Conservation (phyloP, 441 rosid genomes). For the Populus hybrid region DNA sequence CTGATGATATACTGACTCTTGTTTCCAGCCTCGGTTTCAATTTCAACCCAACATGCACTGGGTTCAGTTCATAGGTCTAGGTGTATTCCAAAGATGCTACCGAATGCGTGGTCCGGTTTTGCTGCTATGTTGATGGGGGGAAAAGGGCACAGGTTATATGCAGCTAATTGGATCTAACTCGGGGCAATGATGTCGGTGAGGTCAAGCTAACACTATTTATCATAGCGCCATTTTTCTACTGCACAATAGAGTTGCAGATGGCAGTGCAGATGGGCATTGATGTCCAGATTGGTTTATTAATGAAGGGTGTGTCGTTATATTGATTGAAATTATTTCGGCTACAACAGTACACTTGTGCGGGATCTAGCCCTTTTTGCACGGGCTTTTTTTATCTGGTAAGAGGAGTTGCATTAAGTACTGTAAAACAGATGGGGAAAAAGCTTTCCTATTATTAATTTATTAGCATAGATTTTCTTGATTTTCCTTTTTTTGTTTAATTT, state of each 20-base stretch:
- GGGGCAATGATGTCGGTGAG: background rate
- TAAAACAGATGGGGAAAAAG: background rate
- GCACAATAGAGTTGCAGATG: background rate
- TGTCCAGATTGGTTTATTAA: background rate
- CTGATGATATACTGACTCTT: constrained; percentile 8
- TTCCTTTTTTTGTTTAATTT: background rate
- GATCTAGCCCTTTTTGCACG: background rate
- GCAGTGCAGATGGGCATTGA: background rate
- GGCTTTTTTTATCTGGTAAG: background rate
- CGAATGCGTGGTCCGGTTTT: background rate
- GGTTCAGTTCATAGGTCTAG: background rate
- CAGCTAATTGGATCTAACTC: background rate
- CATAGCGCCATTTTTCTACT: background rate
- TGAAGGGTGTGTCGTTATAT: background rate
- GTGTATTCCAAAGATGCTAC: background rate
- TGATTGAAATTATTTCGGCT: background rate
- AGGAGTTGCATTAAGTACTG: background rate
- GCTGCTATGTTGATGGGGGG: background rate
- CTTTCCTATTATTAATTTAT: too few relatives aligned
- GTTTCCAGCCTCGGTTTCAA: background rate
- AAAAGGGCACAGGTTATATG: background rate
- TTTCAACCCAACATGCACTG: background rate
- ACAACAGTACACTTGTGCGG: background rate
- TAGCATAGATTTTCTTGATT: too few relatives aligned
- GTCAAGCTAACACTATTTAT: background rate